Evolutionary conservation across 2,329 filamentous ascomycete species (phyloP).

Genomic region (Aspergillus fructus): DNA sequence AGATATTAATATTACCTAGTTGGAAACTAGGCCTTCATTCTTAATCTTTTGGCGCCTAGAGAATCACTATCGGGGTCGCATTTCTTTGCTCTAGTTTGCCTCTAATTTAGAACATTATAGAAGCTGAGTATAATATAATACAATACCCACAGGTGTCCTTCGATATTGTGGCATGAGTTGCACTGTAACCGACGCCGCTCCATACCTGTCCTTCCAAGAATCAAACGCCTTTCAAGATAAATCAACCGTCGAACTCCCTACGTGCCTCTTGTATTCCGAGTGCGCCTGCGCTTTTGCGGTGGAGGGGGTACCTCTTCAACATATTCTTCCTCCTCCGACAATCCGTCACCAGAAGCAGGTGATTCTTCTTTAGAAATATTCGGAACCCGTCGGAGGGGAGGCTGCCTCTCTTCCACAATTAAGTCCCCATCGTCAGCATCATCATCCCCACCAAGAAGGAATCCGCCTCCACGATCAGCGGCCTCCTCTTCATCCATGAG

Average conservation of each 20-base stretch:
- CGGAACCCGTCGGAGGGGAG: neutral
- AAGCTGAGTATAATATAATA: neutral
- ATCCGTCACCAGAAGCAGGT: neutral
- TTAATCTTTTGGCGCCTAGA: neutral
- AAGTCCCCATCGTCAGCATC: slow-evolving; percentile 21
- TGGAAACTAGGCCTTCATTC: neutral
- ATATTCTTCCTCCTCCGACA: neutral
- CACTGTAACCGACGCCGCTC: neutral
- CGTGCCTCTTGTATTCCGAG: slow-evolving; percentile 15
- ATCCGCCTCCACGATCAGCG: slow-evolving; percentile 16
- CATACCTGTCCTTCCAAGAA: neutral
- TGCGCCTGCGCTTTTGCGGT: slow-evolving; percentile 25
- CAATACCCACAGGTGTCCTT: neutral
- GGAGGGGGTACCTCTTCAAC: slow-evolving; percentile 15
- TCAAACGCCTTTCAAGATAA: neutral
- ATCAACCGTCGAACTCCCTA: neutral
- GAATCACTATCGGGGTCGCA: neutral
- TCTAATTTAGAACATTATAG: neutral
- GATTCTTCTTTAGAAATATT: neutral
- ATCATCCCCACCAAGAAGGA: slow-evolving; percentile 10
- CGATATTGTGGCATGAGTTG: neutral
- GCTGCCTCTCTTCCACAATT: slow-evolving; percentile 30
- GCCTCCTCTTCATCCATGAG: slow-evolving; percentile 7
- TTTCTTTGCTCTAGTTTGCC: neutral
- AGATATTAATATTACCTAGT: neutral